Evolutionary conservation across 163 green algal genomes (phyloP), one percentile per base, ranked within the genome.

Genomic region (Botryococcus braunii): DNA sequence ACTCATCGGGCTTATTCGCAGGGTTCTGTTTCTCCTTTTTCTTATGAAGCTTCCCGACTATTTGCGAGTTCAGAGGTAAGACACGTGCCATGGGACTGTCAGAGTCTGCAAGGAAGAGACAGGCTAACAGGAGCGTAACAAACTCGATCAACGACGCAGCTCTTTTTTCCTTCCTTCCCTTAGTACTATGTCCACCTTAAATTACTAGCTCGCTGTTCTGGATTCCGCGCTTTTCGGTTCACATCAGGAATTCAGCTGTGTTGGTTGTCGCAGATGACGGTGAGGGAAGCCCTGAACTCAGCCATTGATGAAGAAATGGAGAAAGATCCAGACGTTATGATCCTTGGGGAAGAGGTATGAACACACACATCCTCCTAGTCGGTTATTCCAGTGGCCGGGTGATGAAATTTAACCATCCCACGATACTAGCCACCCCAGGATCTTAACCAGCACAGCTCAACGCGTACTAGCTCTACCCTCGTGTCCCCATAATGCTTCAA

Each of bases 251-350:
- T 27, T 27, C 13, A 52, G 43, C 17, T 52, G 13, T 32, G 21
- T 46, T 41, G 31, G 25, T 61, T 17, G 43, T 52, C 43, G 78
- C 80, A 96, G 88, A 88, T 99, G 62, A 98, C 94, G 0, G 88
- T 99, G 5, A 85, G 95, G 49, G 95, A 99, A 69, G 95, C 94
- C 0, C 76, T 99, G 0, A 99, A 97, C 76, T 95, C 85, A 3
- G 95, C 95, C 1, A 76, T 99, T 52, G 90, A 96, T 62, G 95
- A 99, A 77, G 95, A 99, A 75, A 94, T 99, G 84, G 85, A 79
- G 0, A 69, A 87, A 0, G 95, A 99, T 69, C 72, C 92, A 5
- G 90, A 88, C 39, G 92, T 99, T 6, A 99, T 97, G 69, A 81
- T 99, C 21, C 85, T 99, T 41, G 94, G 94, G 41, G 94, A 99